phyloP scores from a whole-genome alignment of 345 rosid species.

The Nephelium lappaceum region DNA sequence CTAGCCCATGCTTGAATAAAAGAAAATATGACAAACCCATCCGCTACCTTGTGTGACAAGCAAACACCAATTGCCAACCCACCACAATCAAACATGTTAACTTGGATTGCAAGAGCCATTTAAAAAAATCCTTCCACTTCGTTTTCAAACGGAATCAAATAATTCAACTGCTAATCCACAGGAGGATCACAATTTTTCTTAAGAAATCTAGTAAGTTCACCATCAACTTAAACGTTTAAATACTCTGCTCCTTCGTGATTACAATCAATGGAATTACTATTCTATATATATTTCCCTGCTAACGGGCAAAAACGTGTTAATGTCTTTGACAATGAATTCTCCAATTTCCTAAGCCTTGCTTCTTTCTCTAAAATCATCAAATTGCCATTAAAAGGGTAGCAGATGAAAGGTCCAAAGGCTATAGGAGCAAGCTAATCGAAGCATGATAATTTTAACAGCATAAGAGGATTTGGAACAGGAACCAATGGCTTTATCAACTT shows the following conservation, averaged over 20 bases:
- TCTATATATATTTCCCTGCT: constrained; percentile 25
- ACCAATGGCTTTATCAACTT: constrained; percentile 47
- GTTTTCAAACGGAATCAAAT: constrained; percentile 11
- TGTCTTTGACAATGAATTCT: constrained; percentile 33
- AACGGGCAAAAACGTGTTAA: constrained; percentile 33
- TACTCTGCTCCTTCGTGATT: constrained; percentile 34
- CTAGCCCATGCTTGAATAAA: no score
- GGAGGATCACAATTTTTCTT: background rate
- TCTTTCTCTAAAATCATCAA: background rate
- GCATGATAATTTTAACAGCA: constrained; percentile 33
- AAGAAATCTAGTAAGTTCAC: constrained; percentile 15
- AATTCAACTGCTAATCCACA: constrained; percentile 11
- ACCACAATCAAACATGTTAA: constrained; percentile 29
- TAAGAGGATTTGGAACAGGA: constrained; percentile 41
- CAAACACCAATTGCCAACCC: no score
- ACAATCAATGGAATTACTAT: constrained; percentile 20
- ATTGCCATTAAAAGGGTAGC: constrained; percentile 27
- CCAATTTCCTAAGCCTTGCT: constrained; percentile 29
- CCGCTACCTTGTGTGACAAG: no score
- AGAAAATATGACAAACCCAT: no score
- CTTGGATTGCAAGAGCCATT: constrained; percentile 19
- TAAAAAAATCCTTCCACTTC: constrained; percentile 4
- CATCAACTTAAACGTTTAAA: constrained; percentile 22
- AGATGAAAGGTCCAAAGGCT: constrained; percentile 31
- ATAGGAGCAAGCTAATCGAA: constrained; percentile 49